Conservation (phyloP, 2,329 filamentous ascomycete species). For the Penicillium glabrum region DNA sequence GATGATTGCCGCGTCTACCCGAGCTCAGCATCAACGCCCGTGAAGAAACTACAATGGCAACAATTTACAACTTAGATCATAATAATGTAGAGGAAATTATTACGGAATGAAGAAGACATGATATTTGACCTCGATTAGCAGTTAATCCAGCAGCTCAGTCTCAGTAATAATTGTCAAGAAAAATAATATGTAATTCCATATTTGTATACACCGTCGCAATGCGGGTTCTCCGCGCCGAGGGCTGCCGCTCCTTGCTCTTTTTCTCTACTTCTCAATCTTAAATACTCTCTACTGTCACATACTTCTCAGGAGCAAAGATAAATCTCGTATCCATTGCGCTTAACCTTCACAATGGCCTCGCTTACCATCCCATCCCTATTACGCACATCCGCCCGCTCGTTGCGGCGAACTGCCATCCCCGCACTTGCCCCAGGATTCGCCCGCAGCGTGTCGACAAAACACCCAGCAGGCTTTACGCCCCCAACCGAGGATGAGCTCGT, state of each 20-base stretch:
- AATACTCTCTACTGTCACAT: constrained; percentile 2
- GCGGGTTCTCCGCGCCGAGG: constrained; percentile 19
- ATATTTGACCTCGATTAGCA: rapidly evolving
- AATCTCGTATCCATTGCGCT: not conserved
- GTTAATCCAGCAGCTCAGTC: not conserved
- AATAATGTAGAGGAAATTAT: not conserved
- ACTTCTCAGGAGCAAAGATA: not conserved
- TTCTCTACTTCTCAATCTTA: constrained; percentile 4
- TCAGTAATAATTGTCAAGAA: not conserved
- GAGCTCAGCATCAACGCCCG: constrained; percentile 22
- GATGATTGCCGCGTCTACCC: constrained; percentile 50
- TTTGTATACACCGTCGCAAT: not conserved
- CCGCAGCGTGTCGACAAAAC: constrained; percentile 63
- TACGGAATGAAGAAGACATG: not conserved
- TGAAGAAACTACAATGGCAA: not conserved
- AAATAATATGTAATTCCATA: not conserved
- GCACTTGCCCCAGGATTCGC: constrained; percentile 29
- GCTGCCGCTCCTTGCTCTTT: constrained; percentile 14
- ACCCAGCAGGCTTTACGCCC: constrained; percentile 63
- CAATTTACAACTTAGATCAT: not conserved
- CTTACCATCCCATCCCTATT: constrained; percentile 34
- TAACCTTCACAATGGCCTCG: constrained; percentile 30
- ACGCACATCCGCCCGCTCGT: constrained; percentile 31
- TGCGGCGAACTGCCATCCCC: constrained; percentile 30
- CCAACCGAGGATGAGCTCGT: constrained; percentile 72